These are phyloP conservation scores for Zygosaccharomyces pseudobailii DNA, from an alignment of 1,139 yeast species.

Conservation along the genomic window DNA sequence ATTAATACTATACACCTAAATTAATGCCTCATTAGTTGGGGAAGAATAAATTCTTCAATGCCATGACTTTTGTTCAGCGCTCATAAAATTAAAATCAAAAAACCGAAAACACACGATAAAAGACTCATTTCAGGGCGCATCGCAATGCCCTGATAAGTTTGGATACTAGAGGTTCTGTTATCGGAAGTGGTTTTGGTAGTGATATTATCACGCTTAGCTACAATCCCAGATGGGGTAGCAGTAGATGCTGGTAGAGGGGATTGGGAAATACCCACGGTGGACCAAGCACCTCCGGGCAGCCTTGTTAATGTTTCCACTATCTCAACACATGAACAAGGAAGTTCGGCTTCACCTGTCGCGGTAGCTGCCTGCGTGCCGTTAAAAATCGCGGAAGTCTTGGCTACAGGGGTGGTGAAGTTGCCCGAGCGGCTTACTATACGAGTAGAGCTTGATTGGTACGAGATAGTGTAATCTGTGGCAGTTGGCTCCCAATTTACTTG, in stretches of 20 bases:
- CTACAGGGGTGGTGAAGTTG: background rate
- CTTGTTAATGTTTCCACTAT: slow-evolving; percentile 2
- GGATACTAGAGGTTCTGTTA: background rate
- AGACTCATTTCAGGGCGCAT: background rate
- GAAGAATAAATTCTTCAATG: background rate
- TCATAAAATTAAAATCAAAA: background rate
- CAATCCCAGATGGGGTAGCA: background rate
- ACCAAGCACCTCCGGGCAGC: slow-evolving; percentile 1
- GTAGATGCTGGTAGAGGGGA: background rate
- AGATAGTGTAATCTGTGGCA: background rate
- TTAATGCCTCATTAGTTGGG: background rate
- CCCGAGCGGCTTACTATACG: background rate
- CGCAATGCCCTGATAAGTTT: slow-evolving; percentile 1
- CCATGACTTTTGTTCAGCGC: background rate
- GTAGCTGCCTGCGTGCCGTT: slow-evolving; percentile 1
- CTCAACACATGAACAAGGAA: slow-evolving; percentile 1
- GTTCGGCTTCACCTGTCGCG: background rate
- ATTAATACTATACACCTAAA: background rate
- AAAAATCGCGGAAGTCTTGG: background rate
- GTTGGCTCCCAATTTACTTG: background rate
- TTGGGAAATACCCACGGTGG: background rate
- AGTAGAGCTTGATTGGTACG: background rate
- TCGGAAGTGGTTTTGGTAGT: background rate
- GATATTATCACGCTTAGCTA: slow-evolving; percentile 1
- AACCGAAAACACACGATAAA: background rate